Conservation (phyloP, 2,329 filamentous ascomycete species). For the Penicillium hordei region DNA sequence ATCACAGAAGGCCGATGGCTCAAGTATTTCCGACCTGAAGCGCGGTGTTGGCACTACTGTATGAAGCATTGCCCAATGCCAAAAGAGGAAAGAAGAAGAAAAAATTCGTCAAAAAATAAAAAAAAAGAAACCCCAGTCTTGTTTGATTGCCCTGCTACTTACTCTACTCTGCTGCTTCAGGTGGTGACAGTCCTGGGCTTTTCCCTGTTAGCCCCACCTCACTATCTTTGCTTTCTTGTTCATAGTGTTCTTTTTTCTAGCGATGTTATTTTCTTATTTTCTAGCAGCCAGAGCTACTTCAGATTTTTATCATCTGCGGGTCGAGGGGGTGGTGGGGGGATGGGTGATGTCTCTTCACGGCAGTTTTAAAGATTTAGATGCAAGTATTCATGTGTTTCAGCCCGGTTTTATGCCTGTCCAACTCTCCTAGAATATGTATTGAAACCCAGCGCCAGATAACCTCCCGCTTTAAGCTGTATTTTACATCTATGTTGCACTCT, state of each 20-base stretch:
- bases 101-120: conserved; percentile 5
- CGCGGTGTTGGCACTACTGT: conserved; percentile 34
- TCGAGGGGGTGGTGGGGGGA: conserved; percentile 14
- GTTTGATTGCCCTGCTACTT: conserved; percentile 14
- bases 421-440: not conserved
- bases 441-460: not conserved
- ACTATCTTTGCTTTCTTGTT: conserved; percentile 21
- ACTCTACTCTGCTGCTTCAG: conserved; percentile 16
- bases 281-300: conserved; percentile 13
- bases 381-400: not conserved
- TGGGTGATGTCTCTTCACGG: conserved; percentile 20
- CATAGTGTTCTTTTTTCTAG: conserved; percentile 20
- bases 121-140: conserved; percentile 19
- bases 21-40: conserved; percentile 35
- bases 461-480: not conserved
- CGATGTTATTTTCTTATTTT: conserved; percentile 11
- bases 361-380: conserved; percentile 15
- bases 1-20: conserved; percentile 33
- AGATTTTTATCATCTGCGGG: conserved; percentile 13
- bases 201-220: conserved; percentile 1
- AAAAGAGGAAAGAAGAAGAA: conserved; percentile 18
- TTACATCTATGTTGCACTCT: not conserved
- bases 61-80: conserved; percentile 4
- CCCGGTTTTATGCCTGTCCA: not conserved
- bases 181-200: conserved; percentile 5